Base-by-base conservation (phyloP, 441 rosid genomes). In the Populus hybrid region DNA sequence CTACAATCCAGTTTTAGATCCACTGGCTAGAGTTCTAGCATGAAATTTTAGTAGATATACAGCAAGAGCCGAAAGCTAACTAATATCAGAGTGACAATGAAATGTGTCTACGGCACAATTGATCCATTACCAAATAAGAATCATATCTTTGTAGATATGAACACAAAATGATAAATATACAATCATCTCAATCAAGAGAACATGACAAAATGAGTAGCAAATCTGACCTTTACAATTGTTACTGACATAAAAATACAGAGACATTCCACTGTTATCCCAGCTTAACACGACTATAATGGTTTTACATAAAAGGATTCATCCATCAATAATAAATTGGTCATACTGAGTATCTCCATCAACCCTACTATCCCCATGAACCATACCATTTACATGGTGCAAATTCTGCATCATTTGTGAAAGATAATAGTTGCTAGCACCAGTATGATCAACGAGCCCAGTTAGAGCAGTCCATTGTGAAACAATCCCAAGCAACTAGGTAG, bases 381-480 rank as follows among this genome's bases (percentile, higher is more conserved):
- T 84, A 42, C 88, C 92, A 79, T 87, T 91, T 79, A 91, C 90
- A 78, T 90, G 95, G 82, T 90, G 93, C 85, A 92, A 85, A 86
- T 88, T 92, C 85, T 92, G 93, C 95, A 92, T 90, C 87, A 92
- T 86, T 75, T 89, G 93, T 38, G 95, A 87, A 80, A 92, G 86
- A 82, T 89, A 90, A 84, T 88, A 93, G 77, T 73, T 89, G 81
- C 87, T 84, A n/a, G 89, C 89, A 23, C 85, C 79, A 18, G 91
- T 79, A 79, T 91, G 93, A 79, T 91, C 95, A 50, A 93, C 83
- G 6, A 92, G 86, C 63, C 88, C 91, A 36, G 93, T 68, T 12
- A 92, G 83, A 76, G 89, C 89, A 18, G 89, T 85, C 93, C 93
- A 90, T 74, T 92, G 94, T 67, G 97, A 88, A 81, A 92, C 86